Evolutionary conservation across 805 yeast genomes (phyloP), one percentile per base, ranked within the genome.

Genomic region (Starmerella tilneyi): DNA sequence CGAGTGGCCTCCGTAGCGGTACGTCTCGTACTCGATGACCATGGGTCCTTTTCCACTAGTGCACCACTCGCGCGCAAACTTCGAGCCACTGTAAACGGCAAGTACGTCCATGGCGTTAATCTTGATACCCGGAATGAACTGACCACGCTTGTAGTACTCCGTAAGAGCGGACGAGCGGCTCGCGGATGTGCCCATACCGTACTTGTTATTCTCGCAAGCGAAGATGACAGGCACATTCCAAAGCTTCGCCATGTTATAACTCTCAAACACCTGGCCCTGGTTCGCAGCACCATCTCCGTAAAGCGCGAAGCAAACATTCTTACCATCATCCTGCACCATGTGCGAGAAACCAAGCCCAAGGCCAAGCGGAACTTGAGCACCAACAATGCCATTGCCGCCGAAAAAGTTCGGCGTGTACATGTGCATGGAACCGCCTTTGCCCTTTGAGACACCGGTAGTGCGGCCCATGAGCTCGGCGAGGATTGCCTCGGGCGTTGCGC

Each of bases 361-460:
- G 64, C 98, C 98, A 59, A 92, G 75, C 53, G 98, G 95, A 47
- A 92, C 96, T 72, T 92, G 98, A 44, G 97, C 98, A 65, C 98
- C 98, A 45, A 92, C 98, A 66, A 92, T 92, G 74, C 98, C 98
- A 71, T 92, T 92, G 70, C 98, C 98, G 66, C 98, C 98, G 69
- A 81, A 92, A 75, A 92, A 92, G 51, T 94, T 94, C 38, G 81
- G 79, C 40, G 94, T 84, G 66, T 80, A 92, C 88, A 92, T 84
- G 73, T 92, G 98, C 98, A 92, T 92, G 55, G 98, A 92, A 59
- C 98, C 98, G 73, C 98, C 98, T 71, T 92, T 92, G 72, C 98
- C 98, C 70, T 71, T 80, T 34, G 96, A 82, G 50, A 84, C 94
- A 74, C 98, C 97, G 47, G 81, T 71, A 72, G 94, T 80, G 72